Percentiles rank a stretch among this genome's conserved stretches.
Evolutionary conservation across 208 protist genomes (phyloP).

Genomic region (Endotrypanum monterogeii): DNA sequence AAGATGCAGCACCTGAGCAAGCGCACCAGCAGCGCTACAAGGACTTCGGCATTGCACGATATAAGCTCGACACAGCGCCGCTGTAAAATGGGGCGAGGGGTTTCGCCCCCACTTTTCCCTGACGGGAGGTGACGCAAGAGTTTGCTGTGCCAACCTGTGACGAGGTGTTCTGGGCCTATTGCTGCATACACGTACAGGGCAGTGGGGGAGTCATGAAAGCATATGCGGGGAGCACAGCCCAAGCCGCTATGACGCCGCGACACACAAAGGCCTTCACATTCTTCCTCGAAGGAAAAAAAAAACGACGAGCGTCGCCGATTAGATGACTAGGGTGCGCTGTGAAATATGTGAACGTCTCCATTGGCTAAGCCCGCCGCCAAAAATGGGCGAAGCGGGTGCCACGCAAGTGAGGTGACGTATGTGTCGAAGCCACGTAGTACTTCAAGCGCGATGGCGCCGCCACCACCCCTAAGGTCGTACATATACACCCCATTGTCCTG

Average conservation of each 20-base stretch:
- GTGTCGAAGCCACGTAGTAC: constrained; percentile 35
- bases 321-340: neutral
- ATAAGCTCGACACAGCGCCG: too few species aligned
- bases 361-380: constrained; percentile 52
- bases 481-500: constrained; percentile 67
- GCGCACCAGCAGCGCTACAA: too few species aligned
- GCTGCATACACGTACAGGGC: neutral
- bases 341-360: constrained; percentile 26
- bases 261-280: neutral
- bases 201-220: neutral
- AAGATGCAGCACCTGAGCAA: too few species aligned
- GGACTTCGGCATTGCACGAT: too few species aligned
- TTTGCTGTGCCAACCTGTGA: too few species aligned
- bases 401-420: constrained; percentile 57
- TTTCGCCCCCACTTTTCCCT: too few species aligned
- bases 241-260: neutral
- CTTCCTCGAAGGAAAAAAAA: constrained; percentile 4
- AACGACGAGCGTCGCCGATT: neutral
- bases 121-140: too few species aligned
- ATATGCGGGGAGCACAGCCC: too few species aligned
- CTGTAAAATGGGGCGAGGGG: too few species aligned
- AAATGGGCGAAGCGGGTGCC: constrained; percentile 70
- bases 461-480: constrained; percentile 61
- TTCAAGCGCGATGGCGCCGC: constrained; percentile 40
- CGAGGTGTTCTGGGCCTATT: too few species aligned